These are phyloP conservation scores for Zalerion maritima DNA, from an alignment of 495 filamentous ascomycete species.

Conservation along the genomic window DNA sequence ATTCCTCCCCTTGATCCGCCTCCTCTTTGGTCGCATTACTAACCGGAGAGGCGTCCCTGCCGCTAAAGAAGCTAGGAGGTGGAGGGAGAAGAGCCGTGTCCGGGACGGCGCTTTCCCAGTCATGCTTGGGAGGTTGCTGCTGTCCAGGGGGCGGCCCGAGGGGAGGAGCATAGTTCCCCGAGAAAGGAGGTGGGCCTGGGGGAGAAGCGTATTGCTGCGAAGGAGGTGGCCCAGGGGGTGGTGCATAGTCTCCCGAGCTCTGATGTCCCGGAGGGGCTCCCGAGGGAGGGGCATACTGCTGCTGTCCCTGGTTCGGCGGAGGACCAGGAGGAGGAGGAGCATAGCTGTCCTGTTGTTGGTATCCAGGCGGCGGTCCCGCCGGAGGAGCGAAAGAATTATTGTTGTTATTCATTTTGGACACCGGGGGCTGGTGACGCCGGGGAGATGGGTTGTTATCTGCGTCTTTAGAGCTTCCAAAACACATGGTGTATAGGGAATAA, in stretches of 20 bases:
- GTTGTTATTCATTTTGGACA: constrained; percentile 13
- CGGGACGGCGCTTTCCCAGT: constrained; percentile 65
- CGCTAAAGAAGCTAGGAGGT: constrained; percentile 50
- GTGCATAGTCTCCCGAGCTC: constrained; percentile 6
- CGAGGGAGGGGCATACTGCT: constrained; percentile 2
- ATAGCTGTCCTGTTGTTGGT: not conserved
- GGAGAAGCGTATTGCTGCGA: constrained; percentile 16
- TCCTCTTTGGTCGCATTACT: constrained; percentile 60
- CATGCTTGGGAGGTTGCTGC: constrained; percentile 35
- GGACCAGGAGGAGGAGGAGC: constrained; percentile 1
- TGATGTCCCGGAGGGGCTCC: constrained; percentile 1
- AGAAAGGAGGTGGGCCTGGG: constrained; percentile 3
- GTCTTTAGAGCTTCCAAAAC: constrained; percentile 29
- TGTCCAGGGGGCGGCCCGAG: constrained; percentile 23
- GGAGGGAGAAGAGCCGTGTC: constrained; percentile 73
- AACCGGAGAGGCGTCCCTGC: constrained; percentile 49
- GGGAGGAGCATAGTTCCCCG: constrained; percentile 12
- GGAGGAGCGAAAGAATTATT: constrained; percentile 14
- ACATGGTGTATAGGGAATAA: too few species aligned
- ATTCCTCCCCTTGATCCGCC: constrained; percentile 57
- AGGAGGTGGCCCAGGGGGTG: constrained; percentile 9
- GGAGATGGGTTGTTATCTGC: constrained; percentile 15
- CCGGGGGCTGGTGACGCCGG: constrained; percentile 10
- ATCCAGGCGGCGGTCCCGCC: constrained; percentile 22
- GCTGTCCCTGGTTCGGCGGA: constrained; percentile 6